Evolutionary conservation across 352 stramenopile genomes (phyloP), one percentile per base, ranked within the genome.

Genomic region (Phytophthora sp.): DNA sequence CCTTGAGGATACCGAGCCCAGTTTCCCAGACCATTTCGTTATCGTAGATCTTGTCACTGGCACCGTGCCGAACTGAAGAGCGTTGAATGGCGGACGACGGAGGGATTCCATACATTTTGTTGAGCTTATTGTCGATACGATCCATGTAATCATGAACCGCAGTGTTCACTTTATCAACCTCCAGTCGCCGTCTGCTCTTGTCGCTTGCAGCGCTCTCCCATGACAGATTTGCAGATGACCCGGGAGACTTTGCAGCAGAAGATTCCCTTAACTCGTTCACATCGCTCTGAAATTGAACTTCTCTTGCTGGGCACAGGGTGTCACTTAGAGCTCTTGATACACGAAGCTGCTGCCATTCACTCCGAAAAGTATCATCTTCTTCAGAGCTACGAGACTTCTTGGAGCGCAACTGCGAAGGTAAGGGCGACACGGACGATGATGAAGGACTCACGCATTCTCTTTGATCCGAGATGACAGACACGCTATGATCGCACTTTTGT

Each of bases 91-190:
- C 65, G 21, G 71, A 73, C 4, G 80, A 90, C 15, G 69, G 73
- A 4, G 84, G 82, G 33, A 93, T 91, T 26, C 84, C 84, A 53
- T 93, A 93, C 82, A 93, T 88, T 52, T 88, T 80, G 44, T 77
- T 82, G 21, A 93, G 72, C 55, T 93, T 93, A 36, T 91, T 79
- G 69, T 93, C 82, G 36, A 93, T 93, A 18, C 80, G 74, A 52
- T 93, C 80, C 82, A 93, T 93, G 80, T 93, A 93, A 50, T 89
- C 80, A 52, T 90, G 80, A 21, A 93, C 82, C 1, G 76, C 75
- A 18, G 71, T 69, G 55, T 93, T 89, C 15, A 93, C 79, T 58
- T 90, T 91, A 39, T 93, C 80, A 42, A 90, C 79, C 42, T 90
- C 80, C 21, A 77, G 64, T 35, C 63, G 60, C 0, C 76, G 71